Evolutionary conservation across 208 protist species (phyloP), one percentile per base, ranked within the genome.

Genomic region (Trypanosoma theileri): DNA sequence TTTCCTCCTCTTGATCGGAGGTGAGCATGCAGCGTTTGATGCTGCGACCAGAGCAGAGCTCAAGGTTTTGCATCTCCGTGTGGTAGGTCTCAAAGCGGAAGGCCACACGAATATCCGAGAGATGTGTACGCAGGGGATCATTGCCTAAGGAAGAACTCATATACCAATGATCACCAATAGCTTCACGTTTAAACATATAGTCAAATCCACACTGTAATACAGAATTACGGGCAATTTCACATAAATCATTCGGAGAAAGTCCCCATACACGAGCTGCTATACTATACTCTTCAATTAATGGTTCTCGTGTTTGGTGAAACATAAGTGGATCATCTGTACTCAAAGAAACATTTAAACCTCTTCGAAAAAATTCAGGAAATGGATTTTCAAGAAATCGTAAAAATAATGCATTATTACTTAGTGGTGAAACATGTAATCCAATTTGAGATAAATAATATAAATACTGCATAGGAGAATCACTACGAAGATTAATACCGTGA

Each of bases 341-440:
- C 11, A 99, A 89, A 31, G 95, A 98, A 13, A 99, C 98, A 77
- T 99, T 99, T 41, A 99, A 75, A 19, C 98, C 98, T 57, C 93
- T 81, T 7, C 82, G 79, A 78, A 99, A 99, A 74, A 99, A 99
- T 60, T 88, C 80, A 3, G 94, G 94, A 73, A 99, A 99, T 21
- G 98, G 98, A 76, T 98, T 98, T 62, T 92, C 93, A 40, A 98
- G 53, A 74, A 99, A 99, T n/a, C 89, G 80, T 28, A 99, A 73
- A 74, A 99, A 99, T 9, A 99, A 89, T 10, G 94, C 89, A 86
- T 99, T 99, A 83, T 99, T 99, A 85, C 94, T 98, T 19, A 99
- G 82, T n/a, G 99, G 99, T 22, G 97, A 99, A 57, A 99, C 92
- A 46, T 98, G 95, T n/a, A 99, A 78, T 44, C 98, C 98, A 73